Percentiles rank a stretch among this genome's conserved stretches.
Evolutionary conservation across 2,329 filamentous ascomycete genomes (phyloP).

Genomic region (Sporothrix sp.): DNA sequence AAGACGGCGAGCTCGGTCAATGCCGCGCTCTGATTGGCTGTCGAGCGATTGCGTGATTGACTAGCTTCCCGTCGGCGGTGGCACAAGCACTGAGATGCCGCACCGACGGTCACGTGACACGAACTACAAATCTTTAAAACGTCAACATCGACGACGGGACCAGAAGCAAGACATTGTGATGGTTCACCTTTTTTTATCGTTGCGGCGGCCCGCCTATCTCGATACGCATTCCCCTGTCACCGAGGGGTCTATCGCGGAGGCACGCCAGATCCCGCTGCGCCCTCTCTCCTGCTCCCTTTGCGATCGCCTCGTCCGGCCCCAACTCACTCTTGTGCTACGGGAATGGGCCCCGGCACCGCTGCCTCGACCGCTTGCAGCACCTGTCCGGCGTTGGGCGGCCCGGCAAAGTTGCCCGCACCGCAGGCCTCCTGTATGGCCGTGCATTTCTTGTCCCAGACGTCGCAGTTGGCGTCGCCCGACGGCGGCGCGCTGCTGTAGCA

Average conservation of each 20-base stretch:
- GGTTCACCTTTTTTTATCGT: too few species aligned
- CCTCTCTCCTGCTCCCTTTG: neutral
- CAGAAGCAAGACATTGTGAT: too few species aligned
- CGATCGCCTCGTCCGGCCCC: neutral
- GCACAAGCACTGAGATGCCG: neutral
- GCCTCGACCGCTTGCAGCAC: slow-evolving; percentile 27
- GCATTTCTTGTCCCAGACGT: slow-evolving; percentile 55
- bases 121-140: too few species aligned
- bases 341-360: slow-evolving; percentile 26
- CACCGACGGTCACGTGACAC: slow-evolving; percentile 10
- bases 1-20: neutral
- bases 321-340: slow-evolving; percentile 10
- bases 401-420: slow-evolving; percentile 31
- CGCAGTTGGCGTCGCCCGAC: slow-evolving; percentile 50
- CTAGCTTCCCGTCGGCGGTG: slow-evolving; percentile 8
- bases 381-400: slow-evolving; percentile 37
- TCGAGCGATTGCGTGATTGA: slow-evolving; percentile 16
- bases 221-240: too few species aligned
- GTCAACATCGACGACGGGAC: too few species aligned
- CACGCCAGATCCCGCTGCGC: too few species aligned
- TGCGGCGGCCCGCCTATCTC: too few species aligned
- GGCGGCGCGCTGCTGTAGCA: slow-evolving; percentile 53
- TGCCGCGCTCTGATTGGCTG: slow-evolving; percentile 13
- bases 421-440: slow-evolving; percentile 35
- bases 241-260: too few species aligned